Conservation (phyloP, 106 monocot species). For the Iris macrosiphon region DNA sequence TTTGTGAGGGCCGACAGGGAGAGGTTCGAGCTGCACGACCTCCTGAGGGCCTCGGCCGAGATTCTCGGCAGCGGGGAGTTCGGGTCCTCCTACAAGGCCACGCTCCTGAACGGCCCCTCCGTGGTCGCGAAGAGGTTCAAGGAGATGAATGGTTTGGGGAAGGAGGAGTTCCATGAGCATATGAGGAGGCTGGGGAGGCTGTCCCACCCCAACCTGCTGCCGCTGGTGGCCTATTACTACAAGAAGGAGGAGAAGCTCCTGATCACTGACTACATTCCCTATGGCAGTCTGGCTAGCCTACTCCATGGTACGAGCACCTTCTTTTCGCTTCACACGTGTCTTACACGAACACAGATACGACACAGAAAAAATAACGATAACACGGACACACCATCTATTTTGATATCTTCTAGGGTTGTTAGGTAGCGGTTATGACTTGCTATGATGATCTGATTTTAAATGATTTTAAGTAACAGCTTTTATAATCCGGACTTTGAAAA, state of each 20-base stretch:
- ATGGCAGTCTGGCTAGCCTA: slow-evolving; percentile 57
- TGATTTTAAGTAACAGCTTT: no score
- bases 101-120: slow-evolving; percentile 27
- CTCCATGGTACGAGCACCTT: slow-evolving; percentile 54
- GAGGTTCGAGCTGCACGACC: slow-evolving; percentile 61
- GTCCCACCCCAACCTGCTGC: slow-evolving; percentile 73
- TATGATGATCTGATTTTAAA: no score
- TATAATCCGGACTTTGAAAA: no score
- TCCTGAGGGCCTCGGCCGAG: slow-evolving; percentile 72
- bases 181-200: slow-evolving; percentile 72
- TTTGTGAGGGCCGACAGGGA: slow-evolving; percentile 36
- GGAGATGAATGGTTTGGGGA: slow-evolving; percentile 73
- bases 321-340: no score
- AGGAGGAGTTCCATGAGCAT: slow-evolving; percentile 76
- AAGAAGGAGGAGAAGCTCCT: slow-evolving; percentile 82
- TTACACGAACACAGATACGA: no score
- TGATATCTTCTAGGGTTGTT: no score
- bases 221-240: slow-evolving; percentile 65
- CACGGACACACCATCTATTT: no score
- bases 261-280: slow-evolving; percentile 47
- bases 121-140: slow-evolving; percentile 74
- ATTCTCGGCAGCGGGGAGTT: slow-evolving; percentile 50
- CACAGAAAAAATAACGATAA: no score
- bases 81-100: slow-evolving; percentile 61
- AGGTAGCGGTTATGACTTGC: no score